Base-by-base conservation (phyloP, 495 filamentous ascomycete species). In the Aspergillus coremiiformis region DNA sequence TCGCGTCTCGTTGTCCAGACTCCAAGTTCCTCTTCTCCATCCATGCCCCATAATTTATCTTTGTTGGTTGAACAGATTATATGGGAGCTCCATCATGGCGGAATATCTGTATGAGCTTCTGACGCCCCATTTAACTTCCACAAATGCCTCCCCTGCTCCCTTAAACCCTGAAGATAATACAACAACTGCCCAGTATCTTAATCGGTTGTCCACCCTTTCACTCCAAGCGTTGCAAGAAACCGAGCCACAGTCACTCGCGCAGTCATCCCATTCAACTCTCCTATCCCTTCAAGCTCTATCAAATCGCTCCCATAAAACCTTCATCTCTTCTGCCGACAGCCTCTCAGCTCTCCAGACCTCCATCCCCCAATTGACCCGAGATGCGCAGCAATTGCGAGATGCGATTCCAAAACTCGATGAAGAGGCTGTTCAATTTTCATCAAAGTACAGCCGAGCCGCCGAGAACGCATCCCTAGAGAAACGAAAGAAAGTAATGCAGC, bases 221-320 rank as follows among this genome's bases (percentile, higher is more conserved):
- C 74, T 96, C 10, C 71, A 80, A 22, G 79, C 88, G 8, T 78
- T 97, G 41, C 77, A 78, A 26, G 76, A 80, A 30, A 80, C 79
- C 26, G 94, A 99, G 61, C 84, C 84, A 7, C 84, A 90, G 50
- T 86, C 87, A 0, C 78, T 97, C 39, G 68, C 83, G 1, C 89
- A 96, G 57, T 78, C 86, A 41, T 84, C 84, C 6, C 89, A 96
- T 54, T 86, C 86, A 0, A 82, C 86, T n/a, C 78, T 88, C 10
- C 80, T 93, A 27, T 94, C 90, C 10, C 78, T 97, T 1, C 93
- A 99, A 61, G 79, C 84, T 0, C 79, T 97, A 45, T 92, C 90
- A 24, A 90, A 93, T 54, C 87, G 89, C 54, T 96, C 93, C n/a
- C 85, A 97, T 64, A 86, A 87, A 59, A 73, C 87, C 33, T 83